Base-by-base conservation (phyloP, 176 grass and related monocot genomes). In the Rhipidocladum racemiflorum region DNA sequence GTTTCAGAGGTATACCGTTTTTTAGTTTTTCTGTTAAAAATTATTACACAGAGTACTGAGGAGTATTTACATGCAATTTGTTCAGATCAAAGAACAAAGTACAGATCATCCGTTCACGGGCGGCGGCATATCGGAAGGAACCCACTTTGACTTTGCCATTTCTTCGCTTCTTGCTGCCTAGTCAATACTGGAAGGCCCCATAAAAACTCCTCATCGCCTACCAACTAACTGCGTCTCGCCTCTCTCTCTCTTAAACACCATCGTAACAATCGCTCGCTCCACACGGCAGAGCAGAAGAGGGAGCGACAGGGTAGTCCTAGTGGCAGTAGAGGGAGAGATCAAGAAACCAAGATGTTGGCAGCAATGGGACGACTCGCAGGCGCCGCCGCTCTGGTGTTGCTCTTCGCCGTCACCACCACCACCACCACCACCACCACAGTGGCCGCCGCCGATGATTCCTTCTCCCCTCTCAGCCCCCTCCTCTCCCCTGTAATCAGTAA, bases 401-500 rank as follows among this genome's bases (percentile, higher is more conserved):
- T 89, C 71, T 34, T 80, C 64, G 25, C 36, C 85, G 49, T 39
- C 54, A 48, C 50, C 34, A 10, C 34, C 16, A 24, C 71, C 69
- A 46, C 65, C 54, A 48, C 50, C 34, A 10, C 34, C 16, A 24
- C 71, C 69, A 46, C 65, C 39, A 35, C 34, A 0, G 57, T 36
- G 0, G 36, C 56, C 46, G 78, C 6, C 77, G 91, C 91, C 74
- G 83, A 63, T 50, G 88, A 95, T 77, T 91, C 91, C 68, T 90
- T 97, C 73, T 87, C 92, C 63, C 88, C 95, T 59, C 61, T 90
- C 72, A 81, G 78, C 23, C 88, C 88, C 1, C 68, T 95, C 60
- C 61, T 91, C 61, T 57, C 94, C 35, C 94, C 94, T 25, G 61
- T 94, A 25, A 77, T 89, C 75, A 85, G 90, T 94, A 89, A 20